Evolutionary conservation across 768 basidiomycete species (phyloP).

Genomic region (Tylopilus sp.): DNA sequence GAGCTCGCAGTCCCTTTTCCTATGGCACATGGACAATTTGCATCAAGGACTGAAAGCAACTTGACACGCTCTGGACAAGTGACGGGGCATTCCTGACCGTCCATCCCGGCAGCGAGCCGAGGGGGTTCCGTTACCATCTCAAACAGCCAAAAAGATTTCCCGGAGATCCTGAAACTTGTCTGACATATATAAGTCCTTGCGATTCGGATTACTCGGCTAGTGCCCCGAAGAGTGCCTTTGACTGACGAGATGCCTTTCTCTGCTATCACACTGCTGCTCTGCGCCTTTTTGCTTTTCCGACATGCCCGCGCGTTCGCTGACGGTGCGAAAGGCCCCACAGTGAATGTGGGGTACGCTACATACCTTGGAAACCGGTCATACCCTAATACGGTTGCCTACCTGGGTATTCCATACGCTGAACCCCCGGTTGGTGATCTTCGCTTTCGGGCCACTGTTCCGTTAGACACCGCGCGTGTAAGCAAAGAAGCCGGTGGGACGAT

Average conservation of each 20-base stretch:
- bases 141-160: neutral
- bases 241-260: neutral
- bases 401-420: conserved; percentile 46
- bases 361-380: conserved; percentile 53
- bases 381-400: conserved; percentile 52
- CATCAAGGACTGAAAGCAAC: neutral
- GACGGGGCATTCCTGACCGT: neutral
- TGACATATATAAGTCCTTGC: neutral
- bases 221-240: neutral
- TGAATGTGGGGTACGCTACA: conserved; percentile 56
- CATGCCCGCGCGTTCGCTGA: neutral
- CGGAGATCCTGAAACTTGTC: too few species aligned
- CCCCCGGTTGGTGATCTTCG: conserved; percentile 40
- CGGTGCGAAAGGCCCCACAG: conserved; percentile 27
- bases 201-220: neutral
- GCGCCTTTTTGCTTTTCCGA: conserved; percentile 23
- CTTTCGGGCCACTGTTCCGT: conserved; percentile 47
- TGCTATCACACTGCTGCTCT: conserved; percentile 1
- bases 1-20: too few species aligned
- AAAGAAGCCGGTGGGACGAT: conserved; percentile 34
- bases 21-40: neutral
- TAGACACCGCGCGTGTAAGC: conserved; percentile 46
- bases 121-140: neutral
- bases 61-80: neutral
- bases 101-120: neutral